Evolutionary conservation across 352 stramenopile species (phyloP), one percentile per base, ranked within the genome.

Genomic region (Globisporangium solare): DNA sequence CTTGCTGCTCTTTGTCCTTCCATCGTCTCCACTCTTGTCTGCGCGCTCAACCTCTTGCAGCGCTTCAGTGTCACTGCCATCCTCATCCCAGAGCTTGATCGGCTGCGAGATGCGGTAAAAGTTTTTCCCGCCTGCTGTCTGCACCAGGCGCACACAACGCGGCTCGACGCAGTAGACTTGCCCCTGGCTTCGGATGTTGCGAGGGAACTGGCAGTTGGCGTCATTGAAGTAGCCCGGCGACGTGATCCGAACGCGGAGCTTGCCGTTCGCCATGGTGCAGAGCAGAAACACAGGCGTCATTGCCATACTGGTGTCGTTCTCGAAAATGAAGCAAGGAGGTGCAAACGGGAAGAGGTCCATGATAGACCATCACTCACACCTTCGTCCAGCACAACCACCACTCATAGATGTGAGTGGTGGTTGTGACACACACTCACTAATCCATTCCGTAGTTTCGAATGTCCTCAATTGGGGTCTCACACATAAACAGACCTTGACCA

Each of bases 141-240:
- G 35, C 20, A 27, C 49, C n/a, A 64, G 17, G 41, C 58, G 58
- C 22, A 64, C 53, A 37, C 58, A 54, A 15, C 47, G 47, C 12
- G 58, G 27, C 50, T 18, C 31, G 12, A 64, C 58, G 15, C 15
- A n/a, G 31, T 64, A 64, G 18, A 49, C 3, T 37, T 52, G 49
- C 20, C 58, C 50, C 27, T 60, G 50, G 18, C 17, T 32, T n/a
- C 58, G 58, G 20, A 64, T 64, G 18, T 20, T 48, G n/a, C 58
- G 49, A 7, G 58, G 58, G 58, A 64, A 64, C 43, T 64, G 58
- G 47, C 58, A 64, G 50, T 64, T 64, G 58, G 58, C 58, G 4
- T 52, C 14, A 24, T 43, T 52, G 22, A 64, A 54, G 47, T 64
- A 64, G 22, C 58, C 58, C 17, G 47, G 50, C 18, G 58, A 60